Evolutionary conservation across 2,329 filamentous ascomycete genomes (phyloP).

Genomic region (Shiraia bambusicola): DNA sequence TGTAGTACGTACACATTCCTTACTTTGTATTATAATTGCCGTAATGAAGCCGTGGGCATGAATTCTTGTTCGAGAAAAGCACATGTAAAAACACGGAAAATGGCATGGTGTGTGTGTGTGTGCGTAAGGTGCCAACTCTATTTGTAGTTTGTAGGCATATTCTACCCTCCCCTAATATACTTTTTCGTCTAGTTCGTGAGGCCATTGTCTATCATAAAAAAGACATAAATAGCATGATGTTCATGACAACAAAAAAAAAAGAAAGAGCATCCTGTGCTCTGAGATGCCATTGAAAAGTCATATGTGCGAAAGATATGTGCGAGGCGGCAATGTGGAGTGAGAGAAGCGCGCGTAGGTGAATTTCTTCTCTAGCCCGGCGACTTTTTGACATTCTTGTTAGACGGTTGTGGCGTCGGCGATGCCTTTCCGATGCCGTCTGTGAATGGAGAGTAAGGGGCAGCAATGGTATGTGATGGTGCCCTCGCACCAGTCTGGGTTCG

Average conservation of each 20-base stretch:
- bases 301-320: no score
- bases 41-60: no score
- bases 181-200: slow-evolving; percentile 29
- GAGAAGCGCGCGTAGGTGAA: slow-evolving; percentile 1
- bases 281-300: slow-evolving; percentile 15
- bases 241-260: no score
- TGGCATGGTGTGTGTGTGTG: no score
- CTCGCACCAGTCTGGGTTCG: slow-evolving; percentile 38
- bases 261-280: slow-evolving; percentile 27
- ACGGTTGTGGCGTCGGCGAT: slow-evolving; percentile 23
- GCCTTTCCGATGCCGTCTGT: slow-evolving; percentile 50
- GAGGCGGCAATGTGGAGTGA: not conserved
- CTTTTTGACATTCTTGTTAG: slow-evolving; percentile 38
- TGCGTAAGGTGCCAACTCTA: slow-evolving; percentile 11
- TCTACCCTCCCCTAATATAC: slow-evolving; percentile 14
- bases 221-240: slow-evolving; percentile 22
- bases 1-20: no score
- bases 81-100: no score
- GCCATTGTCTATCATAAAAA: slow-evolving; percentile 30
- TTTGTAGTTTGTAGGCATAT: slow-evolving; percentile 15
- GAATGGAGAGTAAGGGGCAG: slow-evolving; percentile 62
- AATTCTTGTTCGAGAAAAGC: not conserved
- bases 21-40: no score
- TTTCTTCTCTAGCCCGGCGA: slow-evolving; percentile 18
- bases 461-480: slow-evolving; percentile 55